Base-by-base conservation (phyloP, 1,284 basidiomycete species). In the Sporisorium iseilematis-ciliati region DNA sequence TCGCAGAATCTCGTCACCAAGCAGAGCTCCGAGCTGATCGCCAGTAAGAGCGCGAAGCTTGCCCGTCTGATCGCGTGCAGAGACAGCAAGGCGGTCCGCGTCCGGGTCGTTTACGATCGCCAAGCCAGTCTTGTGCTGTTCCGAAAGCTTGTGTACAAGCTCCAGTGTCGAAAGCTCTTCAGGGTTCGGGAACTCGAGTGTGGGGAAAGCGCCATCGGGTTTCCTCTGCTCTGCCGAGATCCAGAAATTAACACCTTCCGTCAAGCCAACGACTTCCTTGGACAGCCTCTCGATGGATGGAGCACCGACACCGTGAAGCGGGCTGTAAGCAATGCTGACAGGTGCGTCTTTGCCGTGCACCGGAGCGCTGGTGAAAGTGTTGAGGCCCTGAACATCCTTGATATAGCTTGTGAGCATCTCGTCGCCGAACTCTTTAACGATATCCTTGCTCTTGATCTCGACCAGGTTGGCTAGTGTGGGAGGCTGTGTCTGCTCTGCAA, bases 91-190 rank as follows among this genome's bases (percentile, higher is more conserved):
- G 7, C 80, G 71, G 49, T 82, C 80, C 7, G 80, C 80, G 40
- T 82, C 80, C 4, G 79, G 80, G 45, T 82, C 80, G 51, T 82
- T 81, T 11, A 79, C 80, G 29, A 81, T 79, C 48, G 79, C 80
- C 7, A 82, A 58, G 2, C 73, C 71, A 4, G 74, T 76, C 48
- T 66, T 55, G 56, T 78, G 65, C 38, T 70, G 40, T 33, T 82
- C 75, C 7, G 79, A 80, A 7, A 82, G 72, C 51, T 73, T 60
- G 65, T 80, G 79, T 4, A 81, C 79, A 2, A 79, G 65, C 38
- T 78, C 79, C 31, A 80, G 72, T 1, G 79, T 80, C 1, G 79
- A 78, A 1, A 72, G 64, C 62, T 82, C 80, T 57, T 82, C 80
- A 1, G 80, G 80, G 54, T 82, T 82, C 0, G 80, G 80, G 54